Base-by-base conservation (phyloP, 768 basidiomycete genomes). In the Rhodocollybia butyracea region DNA sequence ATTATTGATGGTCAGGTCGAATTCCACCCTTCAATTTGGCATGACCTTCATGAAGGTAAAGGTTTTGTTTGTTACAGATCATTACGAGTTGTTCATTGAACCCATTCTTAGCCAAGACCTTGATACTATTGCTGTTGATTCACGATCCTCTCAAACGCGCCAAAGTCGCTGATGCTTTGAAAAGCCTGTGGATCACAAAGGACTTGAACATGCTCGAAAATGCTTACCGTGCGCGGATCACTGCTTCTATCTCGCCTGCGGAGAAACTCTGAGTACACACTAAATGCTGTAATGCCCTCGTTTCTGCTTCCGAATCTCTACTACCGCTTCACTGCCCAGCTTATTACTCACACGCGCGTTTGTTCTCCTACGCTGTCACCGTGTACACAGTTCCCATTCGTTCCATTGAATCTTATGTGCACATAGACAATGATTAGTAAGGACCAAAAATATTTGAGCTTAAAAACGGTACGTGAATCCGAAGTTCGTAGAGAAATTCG, bases 1-100 rank as follows among this genome's bases (percentile, higher is more conserved):
- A 92, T 93, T 46, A 73, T 91, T 31, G 70, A 80, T 26, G 85
- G 84, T 12, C 73, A 75, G 10, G 69, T 87, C 17, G 76, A 83
- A 30, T 91, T 88, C 63, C 72, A 72, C 19, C 68, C 73, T 22
- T 62, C 72, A 27, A 69, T 79, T 15, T 93, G 91, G 90, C 13
- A 22, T 10, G 21, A 39, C 7, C 38, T 53, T 31, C 15, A 7
- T 4, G 19, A 41, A 53, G 51, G 51, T 53, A 12, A n/a, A n/a
- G 13, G 15, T 15, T 38, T 26, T 36, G 5, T 2, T 27, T 51
- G 21, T 22, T 11, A 39, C 31, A 0, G 13, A 22, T 4, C 30
- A 15, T 34, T 17, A 46, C 39, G 30, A 32, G 54, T 36, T n/a
- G n/a, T n/a, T n/a, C n/a, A 46, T 31, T 39, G 32, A 38, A 11